Evolutionary conservation across 257 asterid genomes (phyloP).

Genomic region (Gynochthodes officinalis): DNA sequence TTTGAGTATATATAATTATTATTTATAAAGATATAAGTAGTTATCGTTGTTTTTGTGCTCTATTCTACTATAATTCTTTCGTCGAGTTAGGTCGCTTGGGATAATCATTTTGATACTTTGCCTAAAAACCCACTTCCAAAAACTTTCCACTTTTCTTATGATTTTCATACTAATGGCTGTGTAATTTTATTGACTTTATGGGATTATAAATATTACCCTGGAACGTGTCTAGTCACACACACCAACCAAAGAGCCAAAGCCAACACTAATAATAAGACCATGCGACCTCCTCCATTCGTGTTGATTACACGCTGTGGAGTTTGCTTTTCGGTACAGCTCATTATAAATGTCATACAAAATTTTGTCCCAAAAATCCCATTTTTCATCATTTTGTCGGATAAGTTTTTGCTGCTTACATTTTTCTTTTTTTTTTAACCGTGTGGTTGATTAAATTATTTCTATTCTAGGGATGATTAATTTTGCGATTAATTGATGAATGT

Average conservation of each 20-base stretch:
- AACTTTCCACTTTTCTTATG: background rate
- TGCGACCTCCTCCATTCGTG: slow-evolving; percentile 4
- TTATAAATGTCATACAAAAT: background rate
- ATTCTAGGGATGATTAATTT: background rate
- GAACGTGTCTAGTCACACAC: slow-evolving; percentile 10
- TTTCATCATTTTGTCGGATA: background rate
- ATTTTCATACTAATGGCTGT: background rate
- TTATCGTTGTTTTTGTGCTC: too few species aligned
- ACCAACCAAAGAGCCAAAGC: background rate
- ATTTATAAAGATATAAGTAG: too few species aligned
- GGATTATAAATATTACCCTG: background rate
- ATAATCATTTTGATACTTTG: background rate
- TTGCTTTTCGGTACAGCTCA: background rate
- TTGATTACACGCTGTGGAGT: background rate
- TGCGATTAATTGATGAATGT: too few species aligned
- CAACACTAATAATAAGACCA: slow-evolving; percentile 43
- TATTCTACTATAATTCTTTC: too few species aligned
- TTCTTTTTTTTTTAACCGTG: background rate
- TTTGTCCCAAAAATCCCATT: background rate
- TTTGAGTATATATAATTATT: too few species aligned
- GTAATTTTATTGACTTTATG: too few species aligned
- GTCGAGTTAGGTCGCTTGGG: background rate
- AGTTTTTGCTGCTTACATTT: too few species aligned
- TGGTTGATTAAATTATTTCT: background rate
- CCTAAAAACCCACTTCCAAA: background rate